Base-by-base conservation (phyloP, 306 rosid genomes). In the Medicago lupulina region DNA sequence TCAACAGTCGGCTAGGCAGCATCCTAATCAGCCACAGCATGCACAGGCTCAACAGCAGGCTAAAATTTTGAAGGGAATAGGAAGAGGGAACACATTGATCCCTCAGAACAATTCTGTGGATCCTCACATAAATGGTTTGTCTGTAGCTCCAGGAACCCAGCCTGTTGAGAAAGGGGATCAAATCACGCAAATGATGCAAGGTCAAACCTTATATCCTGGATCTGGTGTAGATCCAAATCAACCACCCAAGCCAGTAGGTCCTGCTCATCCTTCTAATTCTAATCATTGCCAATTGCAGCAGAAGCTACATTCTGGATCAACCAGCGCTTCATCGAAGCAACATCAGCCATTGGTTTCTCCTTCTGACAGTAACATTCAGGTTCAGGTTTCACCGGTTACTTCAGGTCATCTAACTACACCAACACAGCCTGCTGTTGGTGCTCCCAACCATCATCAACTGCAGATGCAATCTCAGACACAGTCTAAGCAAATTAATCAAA, bases 161-260 rank as follows among this genome's bases (percentile, higher is more conserved):
- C 69, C 92, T 81, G 78, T 80, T n/a, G 99, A 92, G 73, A 95
- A 95, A 82, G 99, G 96, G 76, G 99, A 92, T 76, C 92, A 84
- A 72, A 78, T 88, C 76, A 85, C 83, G 86, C 96, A 86, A 47
- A 79, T 88, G 82, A 79, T 88, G 83, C 98, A 92, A 83, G 92
- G 96, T 64, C 98, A 92, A 82, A 88, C 86, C 60, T 59, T 80
- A 34, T 87, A 85, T 88, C 71, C 93, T 55, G 97, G 89, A 34
- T 88, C 97, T 80, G 92, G 96, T 59, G 53, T 83, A 41, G 89
- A 87, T 77, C 50, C 93, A 18, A 83, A 55, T 74, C 96, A 86
- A 83, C 76, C 85, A 19, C 74, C 99, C 8, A 96, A 96, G 85
- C 78, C 93, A 10, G 67, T 77, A 81, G 87, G 83, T 78, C 84